phyloP scores from a whole-genome alignment of 352 stramenopile genomes.

The Thalassiosira hispida region DNA sequence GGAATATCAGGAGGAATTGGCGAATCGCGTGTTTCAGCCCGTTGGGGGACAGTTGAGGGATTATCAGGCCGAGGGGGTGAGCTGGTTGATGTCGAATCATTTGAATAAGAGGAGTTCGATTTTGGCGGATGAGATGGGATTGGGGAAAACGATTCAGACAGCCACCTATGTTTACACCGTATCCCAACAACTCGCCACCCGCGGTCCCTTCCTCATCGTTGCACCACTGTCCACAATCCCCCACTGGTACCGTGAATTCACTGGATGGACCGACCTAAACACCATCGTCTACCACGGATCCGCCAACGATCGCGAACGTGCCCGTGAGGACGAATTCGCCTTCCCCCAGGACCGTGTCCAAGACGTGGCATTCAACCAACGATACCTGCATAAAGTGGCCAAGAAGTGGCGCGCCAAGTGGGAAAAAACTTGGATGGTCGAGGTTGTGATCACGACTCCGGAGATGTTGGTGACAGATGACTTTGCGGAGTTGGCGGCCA shows the following conservation, averaged over 20 bases:
- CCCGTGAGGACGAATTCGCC: slow-evolving; percentile 96
- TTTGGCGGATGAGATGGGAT: slow-evolving; percentile 93
- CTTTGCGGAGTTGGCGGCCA: slow-evolving; percentile 86
- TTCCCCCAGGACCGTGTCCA: slow-evolving; percentile 87
- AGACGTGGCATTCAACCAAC: slow-evolving; percentile 66
- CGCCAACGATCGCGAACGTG: slow-evolving; percentile 90
- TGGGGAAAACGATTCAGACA: slow-evolving; percentile 93
- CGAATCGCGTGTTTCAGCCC: slow-evolving; percentile 86
- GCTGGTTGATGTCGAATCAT: slow-evolving; percentile 91
- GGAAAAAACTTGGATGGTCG: slow-evolving; percentile 88
- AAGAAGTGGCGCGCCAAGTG: slow-evolving; percentile 58
- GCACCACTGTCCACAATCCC: slow-evolving; percentile 96
- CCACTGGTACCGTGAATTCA: slow-evolving; percentile 99
- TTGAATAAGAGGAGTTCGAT: slow-evolving; percentile 94
- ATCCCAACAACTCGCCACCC: slow-evolving; percentile 90
- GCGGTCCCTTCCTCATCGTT: slow-evolving; percentile 97
- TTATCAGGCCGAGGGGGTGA: slow-evolving; percentile 98
- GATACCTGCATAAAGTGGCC: slow-evolving; percentile 78
- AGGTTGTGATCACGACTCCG: slow-evolving; percentile 98
- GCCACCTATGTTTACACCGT: slow-evolving; percentile 95
- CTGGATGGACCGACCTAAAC: slow-evolving; percentile 99
- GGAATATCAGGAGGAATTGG: slow-evolving; percentile 71
- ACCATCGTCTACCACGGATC: slow-evolving; percentile 99
- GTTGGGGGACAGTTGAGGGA: slow-evolving; percentile 94
- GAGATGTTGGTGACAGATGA: slow-evolving; percentile 95